Conservation (phyloP, 768 basidiomycete genomes). For the Chalciporus pseudorubinellus region DNA sequence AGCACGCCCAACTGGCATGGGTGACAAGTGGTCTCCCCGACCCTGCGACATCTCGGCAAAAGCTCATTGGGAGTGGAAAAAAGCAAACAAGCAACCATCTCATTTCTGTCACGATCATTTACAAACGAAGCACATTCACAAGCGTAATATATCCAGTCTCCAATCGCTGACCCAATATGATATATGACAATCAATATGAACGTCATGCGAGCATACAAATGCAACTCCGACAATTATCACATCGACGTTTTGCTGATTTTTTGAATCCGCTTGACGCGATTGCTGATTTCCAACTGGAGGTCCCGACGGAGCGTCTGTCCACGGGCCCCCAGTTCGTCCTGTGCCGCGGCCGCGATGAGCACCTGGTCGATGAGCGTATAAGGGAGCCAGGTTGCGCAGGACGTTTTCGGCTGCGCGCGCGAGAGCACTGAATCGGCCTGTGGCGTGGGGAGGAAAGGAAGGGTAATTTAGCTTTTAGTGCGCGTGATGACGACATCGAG, state of each 20-base stretch:
- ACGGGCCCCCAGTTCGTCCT: slow-evolving; percentile 47
- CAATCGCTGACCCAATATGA: too few relatives aligned
- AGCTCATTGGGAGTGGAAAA: too few relatives aligned
- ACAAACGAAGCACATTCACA: not conserved
- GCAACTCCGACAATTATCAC: too few relatives aligned
- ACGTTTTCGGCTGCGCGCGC: slow-evolving; percentile 50
- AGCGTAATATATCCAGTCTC: too few relatives aligned
- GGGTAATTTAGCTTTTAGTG: slow-evolving; percentile 10
- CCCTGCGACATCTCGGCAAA: too few relatives aligned
- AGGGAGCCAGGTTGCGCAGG: slow-evolving; percentile 74
- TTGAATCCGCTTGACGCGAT: slow-evolving; percentile 66
- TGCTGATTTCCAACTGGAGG: slow-evolving; percentile 58
- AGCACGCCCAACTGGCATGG: not conserved
- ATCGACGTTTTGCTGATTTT: slow-evolving; percentile 49
- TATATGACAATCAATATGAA: too few relatives aligned
- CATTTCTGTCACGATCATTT: not conserved
- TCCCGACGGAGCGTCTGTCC: slow-evolving; percentile 42
- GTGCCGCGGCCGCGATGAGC: slow-evolving; percentile 57
- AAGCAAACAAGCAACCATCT: too few relatives aligned
- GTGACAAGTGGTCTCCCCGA: not conserved
- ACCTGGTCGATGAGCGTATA: slow-evolving; percentile 85
- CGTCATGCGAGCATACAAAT: too few relatives aligned
- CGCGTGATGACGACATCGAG: not conserved
- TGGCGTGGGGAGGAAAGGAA: not conserved
- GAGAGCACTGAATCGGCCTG: slow-evolving; percentile 55